Conservation (phyloP, 129 eudicot species). For the Arctium minus region DNA sequence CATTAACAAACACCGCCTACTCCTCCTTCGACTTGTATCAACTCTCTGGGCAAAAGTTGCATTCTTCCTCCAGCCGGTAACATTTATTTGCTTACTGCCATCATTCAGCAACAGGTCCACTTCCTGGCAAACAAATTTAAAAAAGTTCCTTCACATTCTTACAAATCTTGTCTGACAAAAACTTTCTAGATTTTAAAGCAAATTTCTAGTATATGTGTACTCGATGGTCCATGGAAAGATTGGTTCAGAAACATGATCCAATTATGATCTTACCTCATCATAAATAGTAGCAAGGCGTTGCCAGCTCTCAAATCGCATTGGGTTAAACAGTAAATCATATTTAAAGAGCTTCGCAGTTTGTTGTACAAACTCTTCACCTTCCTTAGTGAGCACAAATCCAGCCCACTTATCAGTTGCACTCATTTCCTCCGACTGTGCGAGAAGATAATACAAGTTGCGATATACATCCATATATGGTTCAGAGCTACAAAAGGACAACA, state of each 20-base stretch:
- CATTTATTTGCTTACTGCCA: slow-evolving; percentile 96
- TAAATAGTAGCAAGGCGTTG: slow-evolving; percentile 87
- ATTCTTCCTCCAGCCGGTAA: slow-evolving; percentile 82
- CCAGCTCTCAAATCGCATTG: slow-evolving; percentile 91
- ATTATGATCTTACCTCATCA: slow-evolving; percentile 68
- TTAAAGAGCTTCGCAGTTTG: slow-evolving; percentile 83
- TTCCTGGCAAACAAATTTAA: slow-evolving; percentile 51
- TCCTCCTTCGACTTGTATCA: slow-evolving; percentile 92
- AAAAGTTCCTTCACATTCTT: not conserved
- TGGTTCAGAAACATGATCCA: not conserved
- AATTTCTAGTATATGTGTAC: not conserved
- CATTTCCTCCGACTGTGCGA: slow-evolving; percentile 86
- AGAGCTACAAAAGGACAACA: slow-evolving; percentile 55
- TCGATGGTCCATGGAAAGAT: not conserved
- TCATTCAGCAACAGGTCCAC: slow-evolving; percentile 96
- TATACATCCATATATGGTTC: slow-evolving; percentile 93
- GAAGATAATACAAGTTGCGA: slow-evolving; percentile 78
- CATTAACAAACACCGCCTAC: slow-evolving; percentile 93
- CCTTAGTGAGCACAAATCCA: slow-evolving; percentile 94
- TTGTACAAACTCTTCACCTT: slow-evolving; percentile 94
- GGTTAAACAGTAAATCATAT: slow-evolving; percentile 86
- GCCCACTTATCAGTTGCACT: slow-evolving; percentile 97
- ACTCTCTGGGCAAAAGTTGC: slow-evolving; percentile 70
- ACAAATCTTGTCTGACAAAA: not conserved
- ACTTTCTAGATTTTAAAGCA: not conserved